Evolutionary conservation across 257 asterid genomes (phyloP).

Genomic region (Ilex aquifolium): DNA sequence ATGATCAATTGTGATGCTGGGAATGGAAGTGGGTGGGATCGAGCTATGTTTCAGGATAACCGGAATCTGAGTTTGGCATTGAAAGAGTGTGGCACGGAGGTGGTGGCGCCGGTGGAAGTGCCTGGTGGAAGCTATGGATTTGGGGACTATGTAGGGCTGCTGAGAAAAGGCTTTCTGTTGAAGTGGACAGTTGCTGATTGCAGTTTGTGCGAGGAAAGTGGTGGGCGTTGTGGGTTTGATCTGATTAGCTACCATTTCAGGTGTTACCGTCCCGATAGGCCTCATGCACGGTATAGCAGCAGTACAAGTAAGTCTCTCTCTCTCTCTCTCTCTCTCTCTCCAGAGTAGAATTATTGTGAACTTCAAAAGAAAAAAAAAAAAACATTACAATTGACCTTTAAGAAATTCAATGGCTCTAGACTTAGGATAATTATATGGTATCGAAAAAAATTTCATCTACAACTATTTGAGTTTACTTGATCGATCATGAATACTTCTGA

Average conservation of each 20-base stretch:
- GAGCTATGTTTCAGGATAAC: constrained; percentile 32
- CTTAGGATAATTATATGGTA: no score
- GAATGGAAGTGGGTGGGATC: constrained; percentile 4
- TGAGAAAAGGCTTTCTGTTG: constrained; percentile 48
- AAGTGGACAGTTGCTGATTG: constrained; percentile 44
- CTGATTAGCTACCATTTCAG: constrained; percentile 4
- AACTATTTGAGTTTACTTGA: no score
- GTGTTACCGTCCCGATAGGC: constrained; percentile 59
- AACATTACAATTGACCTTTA: no score
- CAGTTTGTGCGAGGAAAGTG: constrained; percentile 12
- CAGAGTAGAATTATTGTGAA: no score
- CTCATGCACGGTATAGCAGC: constrained; percentile 20
- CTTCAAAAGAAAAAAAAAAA: no score
- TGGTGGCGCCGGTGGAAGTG: constrained; percentile 43
- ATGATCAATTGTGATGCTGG: no score
- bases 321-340: no score
- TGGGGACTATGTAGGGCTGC: constrained; percentile 15
- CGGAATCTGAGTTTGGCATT: constrained; percentile 18
- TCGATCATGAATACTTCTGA: no score
- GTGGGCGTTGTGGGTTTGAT: constrained; percentile 24
- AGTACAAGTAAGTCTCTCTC: no score
- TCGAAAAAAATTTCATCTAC: no score
- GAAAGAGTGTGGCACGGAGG: constrained; percentile 24
- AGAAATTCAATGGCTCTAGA: no score
- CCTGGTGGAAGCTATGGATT: neutral